Conservation (phyloP, 2,329 filamentous ascomycete genomes). For the Fusarium virguliforme region DNA sequence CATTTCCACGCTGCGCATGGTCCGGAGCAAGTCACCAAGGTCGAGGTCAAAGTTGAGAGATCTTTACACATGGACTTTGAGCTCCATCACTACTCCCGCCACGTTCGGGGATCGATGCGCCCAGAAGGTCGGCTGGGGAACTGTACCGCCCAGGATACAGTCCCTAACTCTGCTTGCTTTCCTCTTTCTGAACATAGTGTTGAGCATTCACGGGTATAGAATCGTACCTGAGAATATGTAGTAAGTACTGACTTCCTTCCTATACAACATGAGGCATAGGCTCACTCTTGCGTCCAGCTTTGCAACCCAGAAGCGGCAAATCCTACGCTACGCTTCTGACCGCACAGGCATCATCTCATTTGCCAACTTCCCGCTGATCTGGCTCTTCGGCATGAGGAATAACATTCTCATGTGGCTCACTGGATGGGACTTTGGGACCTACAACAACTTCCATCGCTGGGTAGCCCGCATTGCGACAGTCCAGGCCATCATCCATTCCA, state of each 20-base stretch:
- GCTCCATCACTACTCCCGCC: constrained; percentile 58
- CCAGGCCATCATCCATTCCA: constrained; percentile 74
- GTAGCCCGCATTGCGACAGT: constrained; percentile 74
- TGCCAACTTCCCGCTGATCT: constrained; percentile 75
- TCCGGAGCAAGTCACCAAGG: constrained; percentile 13
- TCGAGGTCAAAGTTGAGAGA: neutral
- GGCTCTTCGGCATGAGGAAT: constrained; percentile 78
- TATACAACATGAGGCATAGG: fast-evolving
- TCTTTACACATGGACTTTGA: constrained; percentile 52
- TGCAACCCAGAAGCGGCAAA: constrained; percentile 53
- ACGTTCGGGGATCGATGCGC: constrained; percentile 62
- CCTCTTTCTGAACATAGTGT: constrained; percentile 57
- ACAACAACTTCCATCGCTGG: constrained; percentile 78
- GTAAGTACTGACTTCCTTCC: constrained; percentile 45
- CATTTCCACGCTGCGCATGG: constrained; percentile 18
- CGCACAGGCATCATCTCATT: constrained; percentile 76
- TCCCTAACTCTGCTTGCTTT: constrained; percentile 59
- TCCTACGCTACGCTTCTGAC: constrained; percentile 72
- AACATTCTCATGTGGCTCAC: constrained; percentile 78
- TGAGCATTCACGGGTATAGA: constrained; percentile 57
- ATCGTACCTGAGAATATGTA: constrained; percentile 60
- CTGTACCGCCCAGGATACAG: constrained; percentile 63
- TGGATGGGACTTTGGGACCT: constrained; percentile 78
- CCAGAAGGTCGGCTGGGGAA: constrained; percentile 63
- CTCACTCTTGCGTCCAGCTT: constrained; percentile 53